Base-by-base conservation (phyloP, 2,329 filamentous ascomycete species). In the Paraphoma chrysanthemicola region DNA sequence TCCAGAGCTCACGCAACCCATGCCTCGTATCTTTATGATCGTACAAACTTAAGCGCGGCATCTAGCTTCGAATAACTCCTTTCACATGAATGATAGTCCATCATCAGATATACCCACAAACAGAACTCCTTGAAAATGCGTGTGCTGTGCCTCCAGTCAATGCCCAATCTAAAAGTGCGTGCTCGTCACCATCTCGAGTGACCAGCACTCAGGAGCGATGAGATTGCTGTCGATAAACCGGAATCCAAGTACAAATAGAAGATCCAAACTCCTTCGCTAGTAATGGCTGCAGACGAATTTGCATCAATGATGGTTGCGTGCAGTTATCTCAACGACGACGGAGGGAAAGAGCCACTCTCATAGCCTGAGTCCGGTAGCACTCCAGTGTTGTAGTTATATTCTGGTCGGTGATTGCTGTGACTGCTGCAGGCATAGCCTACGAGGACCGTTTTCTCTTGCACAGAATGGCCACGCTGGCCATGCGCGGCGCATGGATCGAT, bases 401-500 rank as follows among this genome's bases (percentile, higher is more conserved):
- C 61, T 17, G 72, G 57, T 33, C 73, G 67, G 47, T 69, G 63
- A 58, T 58, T 72, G 48, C 69, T 74, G 73, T 92, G 90, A 28
- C 74, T 76, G 44, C 80, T 76, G 78, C 93, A 97, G 50, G 89
- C 85, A 72, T 95, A 95, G 49, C 93, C 93, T 23, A 97, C 92
- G 17, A 91, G 82, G 49, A 97, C 90, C 6, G 86, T 90, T 73
- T 90, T 89, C 70, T 91, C 88, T 64, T 92, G 86, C 54, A 93
- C 81, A 44, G 70, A 68, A 71, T 97, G 93, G 45, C 89, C 89
- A 48, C 86, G 85, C 57, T 90, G 88, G 58, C 90, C 90, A 73
- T 92, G 92, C 36, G 86, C 83, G 47, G 87, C 82, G 74, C 93
- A 97, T 58, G 90, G 90, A 72, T 97, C 93, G 68, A 97, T 84